phyloP scores from a whole-genome alignment of 2,329 filamentous ascomycete species.

The Coniella lustricola region DNA sequence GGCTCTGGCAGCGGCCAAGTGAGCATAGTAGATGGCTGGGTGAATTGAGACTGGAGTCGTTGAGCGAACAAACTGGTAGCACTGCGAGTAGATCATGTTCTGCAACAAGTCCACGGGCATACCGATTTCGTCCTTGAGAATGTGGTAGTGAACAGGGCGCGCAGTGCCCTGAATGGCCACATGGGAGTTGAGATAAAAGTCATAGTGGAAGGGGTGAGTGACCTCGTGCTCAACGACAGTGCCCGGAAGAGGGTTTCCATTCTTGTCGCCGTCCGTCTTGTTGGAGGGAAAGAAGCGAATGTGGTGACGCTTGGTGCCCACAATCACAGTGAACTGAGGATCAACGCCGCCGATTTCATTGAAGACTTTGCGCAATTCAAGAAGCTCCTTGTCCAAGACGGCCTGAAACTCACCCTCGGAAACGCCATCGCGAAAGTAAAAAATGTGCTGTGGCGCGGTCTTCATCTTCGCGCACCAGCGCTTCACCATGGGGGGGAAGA shows the following conservation, averaged over 20 bases:
- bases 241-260: conserved; percentile 77
- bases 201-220: conserved; percentile 86
- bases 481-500: conserved; percentile 57
- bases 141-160: conserved; percentile 85
- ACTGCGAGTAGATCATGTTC: conserved; percentile 88
- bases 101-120: conserved; percentile 65
- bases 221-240: conserved; percentile 82
- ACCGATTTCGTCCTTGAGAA: conserved; percentile 74
- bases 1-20: conserved; percentile 77
- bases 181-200: conserved; percentile 65
- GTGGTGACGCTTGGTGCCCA: conserved; percentile 91
- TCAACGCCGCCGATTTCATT: conserved; percentile 26
- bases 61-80: conserved; percentile 85
- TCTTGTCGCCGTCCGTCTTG: conserved; percentile 54
- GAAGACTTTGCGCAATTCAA: conserved; percentile 58
- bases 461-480: conserved; percentile 55
- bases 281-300: conserved; percentile 78
- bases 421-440: conserved; percentile 92
- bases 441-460: conserved; percentile 63
- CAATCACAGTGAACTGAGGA: conserved; percentile 73
- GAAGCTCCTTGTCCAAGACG: conserved; percentile 72
- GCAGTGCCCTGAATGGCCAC: conserved; percentile 88
- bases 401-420: conserved; percentile 78
- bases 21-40: conserved; percentile 93
- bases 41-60: conserved; percentile 87